Evolutionary conservation across 345 rosid species (phyloP), one percentile per base, ranked within the genome.

Genomic region (Anacardium occidentale): DNA sequence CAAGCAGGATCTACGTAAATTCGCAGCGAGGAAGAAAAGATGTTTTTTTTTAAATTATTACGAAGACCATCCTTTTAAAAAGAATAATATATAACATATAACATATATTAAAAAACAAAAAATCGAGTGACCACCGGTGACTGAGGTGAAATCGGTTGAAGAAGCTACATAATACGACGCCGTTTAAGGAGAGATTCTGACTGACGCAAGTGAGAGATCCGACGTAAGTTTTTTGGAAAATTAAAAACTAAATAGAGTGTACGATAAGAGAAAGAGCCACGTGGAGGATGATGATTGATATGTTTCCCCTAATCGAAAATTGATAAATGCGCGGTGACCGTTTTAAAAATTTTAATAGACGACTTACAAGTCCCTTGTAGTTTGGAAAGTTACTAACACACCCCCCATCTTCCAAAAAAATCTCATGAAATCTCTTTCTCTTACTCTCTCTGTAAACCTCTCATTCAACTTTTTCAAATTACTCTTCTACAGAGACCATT

Each of bases 111-210:
- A n/a, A n/a, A n/a, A n/a, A n/a, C n/a, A n/a, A n/a, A n/a, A n/a
- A n/a, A n/a, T n/a, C n/a, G n/a, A n/a, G n/a, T n/a, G n/a, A n/a
- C n/a, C n/a, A n/a, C n/a, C n/a, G n/a, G n/a, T n/a, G n/a, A n/a
- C n/a, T n/a, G n/a, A n/a, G n/a, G n/a, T n/a, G 75, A 72, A 70
- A 70, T 66, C 73, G 78, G 80, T 34, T 21, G 65, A 18, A 42
- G 66, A 42, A 48, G 73, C 7, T 10, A 14, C 3, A 3, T 8
- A 57, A 53, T 24, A 73, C 75, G 78, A 62, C 79, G 78, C 17
- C 76, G 84, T 74, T 18, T 22, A 52, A 52, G 10, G 66, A 14
- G 32, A 72, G 83, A 74, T 53, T 68, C 65, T 57, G 18, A 72
- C 69, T 60, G 72, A 64, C 76, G 70, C 32, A 21, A 24, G 25